Evolutionary conservation across 2,329 filamentous ascomycete species (phyloP).

Genomic region (Xylaria sp.): DNA sequence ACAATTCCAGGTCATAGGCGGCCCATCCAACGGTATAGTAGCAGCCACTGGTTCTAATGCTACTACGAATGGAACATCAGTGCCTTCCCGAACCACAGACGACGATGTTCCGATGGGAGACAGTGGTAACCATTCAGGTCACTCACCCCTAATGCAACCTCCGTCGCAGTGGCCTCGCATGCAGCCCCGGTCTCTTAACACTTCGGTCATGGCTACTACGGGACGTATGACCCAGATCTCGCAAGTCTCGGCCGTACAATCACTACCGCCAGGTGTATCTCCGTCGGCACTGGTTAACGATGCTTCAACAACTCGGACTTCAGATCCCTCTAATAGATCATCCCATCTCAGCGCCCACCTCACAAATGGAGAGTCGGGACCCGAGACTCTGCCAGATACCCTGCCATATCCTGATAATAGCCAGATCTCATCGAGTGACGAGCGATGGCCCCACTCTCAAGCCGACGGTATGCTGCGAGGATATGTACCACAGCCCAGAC

Average conservation of each 20-base stretch:
- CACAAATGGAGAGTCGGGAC: conserved; percentile 69
- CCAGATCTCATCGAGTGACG: conserved; percentile 63
- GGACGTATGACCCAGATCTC: conserved; percentile 69
- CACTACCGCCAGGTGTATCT: conserved; percentile 67
- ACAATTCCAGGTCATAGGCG: conserved; percentile 66
- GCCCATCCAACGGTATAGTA: conserved; percentile 69
- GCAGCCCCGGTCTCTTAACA: conserved; percentile 47
- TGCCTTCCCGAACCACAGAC: conserved; percentile 58
- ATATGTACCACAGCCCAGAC: conserved; percentile 52
- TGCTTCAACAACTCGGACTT: conserved; percentile 93
- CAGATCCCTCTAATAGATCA: conserved; percentile 72
- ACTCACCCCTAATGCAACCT: conserved; percentile 61
- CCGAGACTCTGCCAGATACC: conserved; percentile 65
- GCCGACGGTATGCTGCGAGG: conserved; percentile 61
- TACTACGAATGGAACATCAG: conserved; percentile 67
- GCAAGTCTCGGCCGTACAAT: conserved; percentile 70
- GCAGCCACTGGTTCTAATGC: conserved; percentile 52
- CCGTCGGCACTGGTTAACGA: conserved; percentile 77
- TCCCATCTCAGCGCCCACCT: conserved; percentile 77
- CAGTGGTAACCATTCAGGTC: conserved; percentile 57
- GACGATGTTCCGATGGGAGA: conserved; percentile 73
- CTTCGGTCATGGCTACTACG: conserved; percentile 54
- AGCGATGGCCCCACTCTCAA: conserved; percentile 69
- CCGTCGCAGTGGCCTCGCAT: conserved; percentile 57
- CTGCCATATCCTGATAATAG: conserved; percentile 54